Evolutionary conservation across 2,329 filamentous ascomycete genomes (phyloP).

Genomic region (Massarina eburnea): DNA sequence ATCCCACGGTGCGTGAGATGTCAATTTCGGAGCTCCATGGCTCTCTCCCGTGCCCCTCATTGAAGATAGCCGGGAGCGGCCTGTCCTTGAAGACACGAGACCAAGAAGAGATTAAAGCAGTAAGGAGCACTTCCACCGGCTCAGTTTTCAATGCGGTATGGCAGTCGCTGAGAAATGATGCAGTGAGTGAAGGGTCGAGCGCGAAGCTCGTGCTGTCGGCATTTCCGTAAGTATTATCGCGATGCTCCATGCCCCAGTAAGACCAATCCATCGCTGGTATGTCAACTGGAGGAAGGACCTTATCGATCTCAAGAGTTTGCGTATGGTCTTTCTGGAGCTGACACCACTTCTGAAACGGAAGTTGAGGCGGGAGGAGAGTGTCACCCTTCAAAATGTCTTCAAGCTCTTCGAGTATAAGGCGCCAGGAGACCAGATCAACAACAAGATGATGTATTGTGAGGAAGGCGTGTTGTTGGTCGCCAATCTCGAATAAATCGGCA

Average conservation of each 20-base stretch:
- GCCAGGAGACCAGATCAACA: conserved; percentile 52
- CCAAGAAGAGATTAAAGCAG: conserved; percentile 60
- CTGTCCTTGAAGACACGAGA: conserved; percentile 57
- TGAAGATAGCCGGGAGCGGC: conserved; percentile 53
- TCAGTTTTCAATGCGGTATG: conserved; percentile 56
- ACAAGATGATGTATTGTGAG: conserved; percentile 42
- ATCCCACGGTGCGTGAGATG: conserved; percentile 60
- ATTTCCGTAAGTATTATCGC: conserved; percentile 43
- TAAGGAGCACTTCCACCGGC: conserved; percentile 57
- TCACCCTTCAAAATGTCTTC: conserved; percentile 41
- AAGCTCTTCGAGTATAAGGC: conserved; percentile 48
- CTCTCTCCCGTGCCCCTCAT: conserved; percentile 42
- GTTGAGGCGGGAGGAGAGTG: conserved; percentile 33
- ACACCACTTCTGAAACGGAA: conserved; percentile 44
- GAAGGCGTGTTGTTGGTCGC: conserved; percentile 33
- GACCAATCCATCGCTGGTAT: conserved; percentile 36
- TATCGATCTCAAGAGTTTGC: conserved; percentile 18
- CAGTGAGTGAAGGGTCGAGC: conserved; percentile 25
- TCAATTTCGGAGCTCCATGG: conserved; percentile 51
- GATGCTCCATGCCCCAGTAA: conserved; percentile 44
- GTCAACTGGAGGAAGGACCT: conserved; percentile 30
- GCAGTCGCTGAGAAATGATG: conserved; percentile 30
- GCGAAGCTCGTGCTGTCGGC: conserved; percentile 36
- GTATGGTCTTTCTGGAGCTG: conserved; percentile 40
- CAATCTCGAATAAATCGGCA: conserved; percentile 40